Conservation (phyloP, 768 basidiomycete genomes). For the Tubosaeta sp. region DNA sequence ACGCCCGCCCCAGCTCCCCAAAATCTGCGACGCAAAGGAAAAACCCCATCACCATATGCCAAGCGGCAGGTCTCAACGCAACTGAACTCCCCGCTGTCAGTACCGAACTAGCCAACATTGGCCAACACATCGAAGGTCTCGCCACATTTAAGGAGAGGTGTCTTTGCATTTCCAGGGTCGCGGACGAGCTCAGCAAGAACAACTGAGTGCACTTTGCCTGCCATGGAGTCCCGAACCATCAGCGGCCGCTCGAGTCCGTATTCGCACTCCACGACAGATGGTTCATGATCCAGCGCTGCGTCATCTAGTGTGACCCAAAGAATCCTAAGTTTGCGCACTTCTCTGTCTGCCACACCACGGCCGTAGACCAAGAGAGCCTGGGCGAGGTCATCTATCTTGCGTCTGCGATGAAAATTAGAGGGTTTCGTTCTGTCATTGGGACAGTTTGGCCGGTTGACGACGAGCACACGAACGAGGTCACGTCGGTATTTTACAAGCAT, state of each 20-base stretch:
- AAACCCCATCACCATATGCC: neutral
- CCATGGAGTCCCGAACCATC: too few relatives aligned
- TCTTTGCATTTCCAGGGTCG: neutral
- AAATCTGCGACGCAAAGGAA: neutral
- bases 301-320: neutral
- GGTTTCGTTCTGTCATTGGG: neutral
- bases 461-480: neutral
- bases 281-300: neutral
- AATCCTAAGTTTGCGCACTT: neutral
- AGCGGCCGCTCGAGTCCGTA: too few relatives aligned
- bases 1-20: conserved; percentile 4
- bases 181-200: too few relatives aligned
- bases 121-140: neutral
- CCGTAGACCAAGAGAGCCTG: neutral
- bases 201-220: too few relatives aligned
- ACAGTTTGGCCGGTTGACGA: neutral
- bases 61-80: neutral
- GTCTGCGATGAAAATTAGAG: too few relatives aligned
- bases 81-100: neutral
- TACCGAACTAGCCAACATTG: too few relatives aligned
- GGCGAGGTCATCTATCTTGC: neutral
- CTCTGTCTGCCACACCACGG: neutral
- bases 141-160: neutral
- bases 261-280: too few relatives aligned
- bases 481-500: too few relatives aligned